These are phyloP conservation scores for Arthrinium puccinioides DNA, from an alignment of 2,329 filamentous ascomycete genomes.

Conservation along the genomic window DNA sequence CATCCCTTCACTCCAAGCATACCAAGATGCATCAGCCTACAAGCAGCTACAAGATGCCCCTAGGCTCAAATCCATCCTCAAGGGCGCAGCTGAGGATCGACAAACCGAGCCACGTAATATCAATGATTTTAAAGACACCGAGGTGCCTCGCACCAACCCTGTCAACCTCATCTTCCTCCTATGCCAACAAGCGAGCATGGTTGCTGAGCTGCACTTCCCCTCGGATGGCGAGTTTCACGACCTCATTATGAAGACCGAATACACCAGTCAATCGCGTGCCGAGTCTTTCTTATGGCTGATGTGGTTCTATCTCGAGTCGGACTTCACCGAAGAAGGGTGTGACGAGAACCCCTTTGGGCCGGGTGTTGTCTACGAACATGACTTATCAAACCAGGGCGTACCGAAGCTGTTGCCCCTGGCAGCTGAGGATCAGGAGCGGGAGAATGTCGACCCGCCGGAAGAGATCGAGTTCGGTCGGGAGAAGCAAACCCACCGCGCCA, in stretches of 20 bases:
- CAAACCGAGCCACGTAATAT: slow-evolving; percentile 73
- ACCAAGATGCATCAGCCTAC: slow-evolving; percentile 91
- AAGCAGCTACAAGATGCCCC: slow-evolving; percentile 97
- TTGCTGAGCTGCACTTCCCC: slow-evolving; percentile 89
- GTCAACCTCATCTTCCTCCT: slow-evolving; percentile 97
- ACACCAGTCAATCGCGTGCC: slow-evolving; percentile 76
- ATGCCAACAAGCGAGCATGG: slow-evolving; percentile 79
- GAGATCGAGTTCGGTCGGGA: slow-evolving; percentile 25
- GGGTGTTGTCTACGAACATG: slow-evolving; percentile 57
- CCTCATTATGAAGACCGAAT: slow-evolving; percentile 82
- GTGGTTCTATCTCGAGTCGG: slow-evolving; percentile 98
- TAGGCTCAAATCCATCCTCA: slow-evolving; percentile 91
- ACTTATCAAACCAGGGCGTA: slow-evolving; percentile 62
- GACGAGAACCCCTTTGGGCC: slow-evolving; percentile 84
- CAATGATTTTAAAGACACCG: slow-evolving; percentile 66
- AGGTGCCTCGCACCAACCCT: slow-evolving; percentile 76
- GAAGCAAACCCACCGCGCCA: slow-evolving; percentile 67
- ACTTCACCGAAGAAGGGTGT: slow-evolving; percentile 83
- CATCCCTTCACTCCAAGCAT: slow-evolving; percentile 90
- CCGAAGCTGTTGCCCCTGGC: slow-evolving; percentile 60
- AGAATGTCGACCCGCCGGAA: slow-evolving; percentile 66
- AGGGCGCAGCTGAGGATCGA: slow-evolving; percentile 88
- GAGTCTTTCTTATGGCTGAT: slow-evolving; percentile 93
- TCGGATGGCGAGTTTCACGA: slow-evolving; percentile 88
- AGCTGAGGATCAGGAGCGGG: slow-evolving; percentile 54